Conservation (phyloP, 305 asterid genomes). For the Fraxinus angustifolia region DNA sequence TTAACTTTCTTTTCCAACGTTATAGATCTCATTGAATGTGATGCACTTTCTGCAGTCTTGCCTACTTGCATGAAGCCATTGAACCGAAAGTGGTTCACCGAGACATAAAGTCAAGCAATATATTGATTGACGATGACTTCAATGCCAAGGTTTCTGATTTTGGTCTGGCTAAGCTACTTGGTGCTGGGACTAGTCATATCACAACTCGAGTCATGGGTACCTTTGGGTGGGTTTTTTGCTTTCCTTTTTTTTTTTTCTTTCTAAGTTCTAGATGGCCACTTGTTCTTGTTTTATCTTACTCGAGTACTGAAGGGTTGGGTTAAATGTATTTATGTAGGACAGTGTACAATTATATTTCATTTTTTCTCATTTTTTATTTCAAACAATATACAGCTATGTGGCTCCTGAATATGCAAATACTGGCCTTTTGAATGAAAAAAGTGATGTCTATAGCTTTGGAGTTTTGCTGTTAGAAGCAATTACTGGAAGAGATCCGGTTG, state of each 20-base stretch:
- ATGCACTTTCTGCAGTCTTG: conserved; percentile 54
- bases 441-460: conserved; percentile 91
- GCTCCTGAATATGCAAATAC: conserved; percentile 96
- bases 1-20: neutral
- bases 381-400: conserved; percentile 58
- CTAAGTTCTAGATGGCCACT: neutral
- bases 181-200: conserved; percentile 91
- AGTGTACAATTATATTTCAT: conserved; percentile 1
- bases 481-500: conserved; percentile 93
- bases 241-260: neutral
- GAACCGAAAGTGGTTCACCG: conserved; percentile 96
- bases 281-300: neutral
- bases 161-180: conserved; percentile 90
- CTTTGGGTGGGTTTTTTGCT: conserved; percentile 63
- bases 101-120: conserved; percentile 91
- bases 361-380: neutral
- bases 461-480: conserved; percentile 80
- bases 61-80: conserved; percentile 84
- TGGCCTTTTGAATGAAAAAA: conserved; percentile 85
- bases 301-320: neutral
- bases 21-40: conserved; percentile 30
- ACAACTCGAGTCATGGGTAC: conserved; percentile 99
- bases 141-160: conserved; percentile 91
- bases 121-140: conserved; percentile 82
- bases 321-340: neutral